Conservation (phyloP, 1,284 basidiomycete genomes). For the Cryptococcus amylolentus region DNA sequence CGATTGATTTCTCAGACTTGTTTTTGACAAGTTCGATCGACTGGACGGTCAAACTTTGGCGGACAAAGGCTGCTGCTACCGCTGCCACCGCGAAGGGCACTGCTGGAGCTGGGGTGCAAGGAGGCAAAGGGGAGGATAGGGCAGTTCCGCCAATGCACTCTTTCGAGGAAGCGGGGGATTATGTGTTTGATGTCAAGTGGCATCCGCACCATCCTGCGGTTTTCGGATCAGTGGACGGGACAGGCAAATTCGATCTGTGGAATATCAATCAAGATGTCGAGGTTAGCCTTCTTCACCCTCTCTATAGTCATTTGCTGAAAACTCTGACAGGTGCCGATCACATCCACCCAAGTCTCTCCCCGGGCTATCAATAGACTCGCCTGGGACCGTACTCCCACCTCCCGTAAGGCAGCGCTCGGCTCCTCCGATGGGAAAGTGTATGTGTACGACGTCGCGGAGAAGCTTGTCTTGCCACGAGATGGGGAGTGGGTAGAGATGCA, state of each 20-base stretch:
- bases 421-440: slow-evolving; percentile 89
- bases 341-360: slow-evolving; percentile 53
- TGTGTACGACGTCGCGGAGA: slow-evolving; percentile 91
- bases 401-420: slow-evolving; percentile 74
- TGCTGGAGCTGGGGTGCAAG: not conserved
- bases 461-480: slow-evolving; percentile 69
- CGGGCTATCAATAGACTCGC: slow-evolving; percentile 90
- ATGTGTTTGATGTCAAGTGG: slow-evolving; percentile 99
- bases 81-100: slow-evolving; percentile 48
- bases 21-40: slow-evolving; percentile 89
- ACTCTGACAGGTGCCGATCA: slow-evolving; percentile 35
- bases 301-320: not conserved
- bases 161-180: slow-evolving; percentile 95
- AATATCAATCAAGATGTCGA: slow-evolving; percentile 93
- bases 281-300: slow-evolving; percentile 54
- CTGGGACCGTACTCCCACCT: slow-evolving; percentile 76
- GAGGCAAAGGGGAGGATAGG: slow-evolving; percentile 31
- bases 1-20: slow-evolving; percentile 90
- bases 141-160: slow-evolving; percentile 71
- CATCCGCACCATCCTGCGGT: slow-evolving; percentile 90
- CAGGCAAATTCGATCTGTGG: slow-evolving; percentile 93
- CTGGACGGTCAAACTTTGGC: slow-evolving; percentile 96
- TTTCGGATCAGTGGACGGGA: slow-evolving; percentile 90
- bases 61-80: slow-evolving; percentile 56
- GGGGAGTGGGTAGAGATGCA: slow-evolving; percentile 86